Base-by-base conservation (phyloP, 2,329 filamentous ascomycete species). In the Phialophora chinensis region DNA sequence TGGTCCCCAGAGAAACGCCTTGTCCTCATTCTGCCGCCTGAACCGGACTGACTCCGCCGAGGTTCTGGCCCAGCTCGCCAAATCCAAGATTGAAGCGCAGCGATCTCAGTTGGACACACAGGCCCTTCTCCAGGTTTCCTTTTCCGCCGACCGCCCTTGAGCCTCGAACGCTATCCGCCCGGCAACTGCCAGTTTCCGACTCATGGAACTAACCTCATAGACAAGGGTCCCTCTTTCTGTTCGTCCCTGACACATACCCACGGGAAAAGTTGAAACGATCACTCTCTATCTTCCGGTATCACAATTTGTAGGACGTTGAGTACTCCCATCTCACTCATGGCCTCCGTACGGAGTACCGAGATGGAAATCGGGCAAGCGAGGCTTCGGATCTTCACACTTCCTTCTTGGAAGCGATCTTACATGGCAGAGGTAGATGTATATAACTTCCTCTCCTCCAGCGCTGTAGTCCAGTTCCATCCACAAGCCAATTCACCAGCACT, bases 331-430 rank as follows among this genome's bases (percentile, higher is more conserved):
- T 38, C 35, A 38, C 29, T 3, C 12, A 42, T 56, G 31, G 31
- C 25, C 50, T 62, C 60, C 50, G 33, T 62, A 56, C 25, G 60
- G 60, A 33, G 52, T 62, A 62, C 35, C 60, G 52, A 62, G 63
- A 56, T 49, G 44, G 49, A 38, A 23, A 47, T 12, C n/a, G 33
- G 44, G 47, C 60, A 38, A 59, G 53, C 63, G 53, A 61, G 63
- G 42, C 33, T 66, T 67, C 68, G 68, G 68, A 68, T 66, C 63
- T 62, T 68, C 52, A 31, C 54, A 38, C 60, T 70, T 66, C 68
- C 68, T 57, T 60, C 47, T 62, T 54, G 59, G 47, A 42, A n/a
- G n/a, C 14, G 27, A 52, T 47, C 54, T 61, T 57, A n/a, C 20
- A 58, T 35, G 53, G 31, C 49, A 17, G 23, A 38, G 55, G 20